Evolutionary conservation across 1,284 basidiomycete species (phyloP), one percentile per base, ranked within the genome.

Genomic region (Cutaneotrichosporon cutaneum): DNA sequence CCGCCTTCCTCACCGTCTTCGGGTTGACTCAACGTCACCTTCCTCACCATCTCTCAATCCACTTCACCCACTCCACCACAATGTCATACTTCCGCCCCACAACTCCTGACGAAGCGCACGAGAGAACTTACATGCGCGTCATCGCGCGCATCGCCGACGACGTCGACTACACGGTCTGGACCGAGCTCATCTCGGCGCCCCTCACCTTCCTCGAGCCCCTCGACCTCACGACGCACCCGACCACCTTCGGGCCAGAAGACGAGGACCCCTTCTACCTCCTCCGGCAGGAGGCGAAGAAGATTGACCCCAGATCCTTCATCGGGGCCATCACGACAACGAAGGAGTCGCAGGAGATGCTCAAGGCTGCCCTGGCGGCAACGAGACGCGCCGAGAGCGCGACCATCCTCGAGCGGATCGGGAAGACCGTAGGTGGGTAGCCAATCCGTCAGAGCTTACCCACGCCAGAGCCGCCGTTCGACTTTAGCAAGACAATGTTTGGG

Each of bases 231-330:
- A 58, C 24, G n/a, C 47, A 51, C 51, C 62, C 62, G 6, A 54
- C 62, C 4, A 64, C 55, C 18, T 64, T 58, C 21, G 58, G 59
- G 8, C 58, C 58, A 9, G 26, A 30, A 0, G 62, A 64, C 33
- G 58, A 57, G 16, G 59, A 64, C 35, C 62, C 62, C 3, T 26
- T 54, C 21, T 32, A 32, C 8, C 24, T 56, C 5, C 33, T 61
- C 2, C 21, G 42, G 27, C 14, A 39, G 11, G 11, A 8, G 9
- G 44, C 56, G 32, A 48, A 44, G 30, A 35, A 16, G 11, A 7
- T 35, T 6, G 33, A 33, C n/a, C 18, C 27, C 4, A 11, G n/a
- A 8, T 22, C 42, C 14, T n/a, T 36, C 4, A 14, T 30, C n/a
- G 13, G n/a, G 3, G 33, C 14, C 10, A 22, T 53, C 51, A 16